A percentile compares a stretch with the other conserved stretches of the same genome.
These are phyloP conservation scores for Colletotrichum eleusines DNA, from an alignment of 2,329 filamentous ascomycete genomes.

Conservation along the genomic window DNA sequence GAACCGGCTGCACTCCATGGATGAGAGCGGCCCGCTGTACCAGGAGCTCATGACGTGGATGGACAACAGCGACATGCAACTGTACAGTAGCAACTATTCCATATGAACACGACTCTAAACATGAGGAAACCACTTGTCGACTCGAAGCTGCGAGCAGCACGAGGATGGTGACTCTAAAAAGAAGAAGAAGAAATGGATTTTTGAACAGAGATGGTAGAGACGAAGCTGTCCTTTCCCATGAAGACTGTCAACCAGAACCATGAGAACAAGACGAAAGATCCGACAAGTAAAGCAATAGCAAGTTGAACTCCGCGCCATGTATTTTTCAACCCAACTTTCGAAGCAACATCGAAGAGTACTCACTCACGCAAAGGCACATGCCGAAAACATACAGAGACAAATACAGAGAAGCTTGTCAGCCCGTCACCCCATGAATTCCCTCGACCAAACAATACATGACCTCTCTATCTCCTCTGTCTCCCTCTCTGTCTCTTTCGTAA, in stretches of 20 bases:
- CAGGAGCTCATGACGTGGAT: slow-evolving; percentile 55
- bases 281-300: background rate
- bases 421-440: slow-evolving; percentile 8
- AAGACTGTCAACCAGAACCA: background rate
- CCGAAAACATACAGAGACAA: slow-evolving; percentile 8
- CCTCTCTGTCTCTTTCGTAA: background rate
- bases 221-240: background rate
- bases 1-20: slow-evolving; percentile 42
- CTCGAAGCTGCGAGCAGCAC: background rate
- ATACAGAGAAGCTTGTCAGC: slow-evolving; percentile 16
- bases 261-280: background rate
- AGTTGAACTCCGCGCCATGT: slow-evolving; percentile 39
- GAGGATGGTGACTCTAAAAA: background rate
- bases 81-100: slow-evolving; percentile 38
- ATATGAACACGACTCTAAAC: slow-evolving; percentile 4
- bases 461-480: background rate
- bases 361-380: background rate
- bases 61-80: slow-evolving; percentile 48
- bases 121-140: background rate
- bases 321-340: slow-evolving; percentile 30
- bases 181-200: background rate
- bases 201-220: background rate
- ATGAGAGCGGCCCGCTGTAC: slow-evolving; percentile 50
- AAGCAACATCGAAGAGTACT: slow-evolving; percentile 15
- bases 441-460: slow-evolving; percentile 8